phyloP scores from a whole-genome alignment of 495 filamentous ascomycete species.

The Aspergillus cristatus region DNA sequence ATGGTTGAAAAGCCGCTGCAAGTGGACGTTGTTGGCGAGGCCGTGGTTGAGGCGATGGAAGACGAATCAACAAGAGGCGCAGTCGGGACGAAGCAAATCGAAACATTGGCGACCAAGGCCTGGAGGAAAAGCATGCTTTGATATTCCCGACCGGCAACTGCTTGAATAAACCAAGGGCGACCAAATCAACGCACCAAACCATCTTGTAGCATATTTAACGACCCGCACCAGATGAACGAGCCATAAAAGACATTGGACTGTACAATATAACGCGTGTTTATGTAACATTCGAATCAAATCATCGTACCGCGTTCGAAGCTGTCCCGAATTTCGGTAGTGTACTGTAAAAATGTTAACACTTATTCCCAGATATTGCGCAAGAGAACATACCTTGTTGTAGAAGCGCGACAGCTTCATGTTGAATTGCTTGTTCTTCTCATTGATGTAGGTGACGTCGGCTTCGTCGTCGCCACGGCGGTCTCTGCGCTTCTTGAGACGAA shows the following conservation, averaged over 20 bases:
- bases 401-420: conserved; percentile 93
- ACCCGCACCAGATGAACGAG: not conserved
- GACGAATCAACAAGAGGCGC: conserved; percentile 60
- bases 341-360: conserved; percentile 43
- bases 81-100: conserved; percentile 59
- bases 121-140: conserved; percentile 80
- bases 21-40: conserved; percentile 76
- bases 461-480: conserved; percentile 70
- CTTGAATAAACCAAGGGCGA: not conserved
- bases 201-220: not conserved
- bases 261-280: conserved; percentile 9
- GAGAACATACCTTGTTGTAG: conserved; percentile 73
- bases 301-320: conserved; percentile 95
- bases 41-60: conserved; percentile 68
- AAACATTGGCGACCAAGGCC: conserved; percentile 60
- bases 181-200: not conserved
- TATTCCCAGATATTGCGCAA: not conserved
- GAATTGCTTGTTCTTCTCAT: conserved; percentile 99
- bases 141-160: conserved; percentile 5
- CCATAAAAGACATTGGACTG: conserved; percentile 1
- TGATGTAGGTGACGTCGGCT: conserved; percentile 94
- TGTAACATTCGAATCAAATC: conserved; percentile 25
- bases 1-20: conserved; percentile 79
- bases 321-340: conserved; percentile 93
- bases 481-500: conserved; percentile 70